These are phyloP conservation scores for Tricladium varicosporioides DNA, from an alignment of 2,329 filamentous ascomycete species.

Conservation along the genomic window DNA sequence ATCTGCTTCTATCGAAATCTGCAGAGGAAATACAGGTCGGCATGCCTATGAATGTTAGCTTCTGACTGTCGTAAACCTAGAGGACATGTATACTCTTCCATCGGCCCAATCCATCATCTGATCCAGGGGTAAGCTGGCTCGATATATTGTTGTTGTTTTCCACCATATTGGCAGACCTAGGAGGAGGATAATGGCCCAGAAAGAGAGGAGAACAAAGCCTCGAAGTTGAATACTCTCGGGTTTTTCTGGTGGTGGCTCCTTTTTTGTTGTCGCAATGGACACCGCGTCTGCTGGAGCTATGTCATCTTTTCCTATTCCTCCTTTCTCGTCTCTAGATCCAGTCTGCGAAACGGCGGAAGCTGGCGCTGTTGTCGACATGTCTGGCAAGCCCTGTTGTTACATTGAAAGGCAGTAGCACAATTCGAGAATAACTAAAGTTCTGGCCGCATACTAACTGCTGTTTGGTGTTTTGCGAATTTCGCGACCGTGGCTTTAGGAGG, in stretches of 20 bases:
- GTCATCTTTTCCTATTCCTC: conserved; percentile 8
- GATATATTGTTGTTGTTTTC: conserved; percentile 88
- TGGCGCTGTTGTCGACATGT: conserved; percentile 23
- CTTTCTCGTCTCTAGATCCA: not conserved
- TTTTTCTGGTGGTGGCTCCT: conserved; percentile 70
- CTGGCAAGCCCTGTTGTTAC: conserved; percentile 10
- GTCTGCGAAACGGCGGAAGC: conserved; percentile 12
- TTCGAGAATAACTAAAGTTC: not conserved
- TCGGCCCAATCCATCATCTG: conserved; percentile 91
- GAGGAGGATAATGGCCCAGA: conserved; percentile 82
- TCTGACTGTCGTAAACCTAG: not conserved
- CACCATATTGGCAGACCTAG: conserved; percentile 94
- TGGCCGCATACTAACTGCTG: not conserved
- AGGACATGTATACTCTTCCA: conserved; percentile 64
- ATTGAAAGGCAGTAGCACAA: not conserved
- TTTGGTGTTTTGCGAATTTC: not conserved
- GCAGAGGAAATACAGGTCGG: conserved; percentile 81
- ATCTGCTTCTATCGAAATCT: conserved; percentile 73
- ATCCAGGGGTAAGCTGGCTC: conserved; percentile 77
- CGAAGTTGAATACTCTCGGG: conserved; percentile 67
- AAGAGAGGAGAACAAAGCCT: conserved; percentile 75
- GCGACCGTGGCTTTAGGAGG: conserved; percentile 1
- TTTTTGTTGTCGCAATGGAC: conserved; percentile 25
- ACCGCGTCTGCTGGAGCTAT: conserved; percentile 27
- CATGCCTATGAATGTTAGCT: conserved; percentile 61